A percentile compares a stretch with the other conserved stretches of the same genome.
These are phyloP conservation scores for Ophiorrhiza pumila DNA, from an alignment of 257 asterid genomes.

Conservation along the genomic window DNA sequence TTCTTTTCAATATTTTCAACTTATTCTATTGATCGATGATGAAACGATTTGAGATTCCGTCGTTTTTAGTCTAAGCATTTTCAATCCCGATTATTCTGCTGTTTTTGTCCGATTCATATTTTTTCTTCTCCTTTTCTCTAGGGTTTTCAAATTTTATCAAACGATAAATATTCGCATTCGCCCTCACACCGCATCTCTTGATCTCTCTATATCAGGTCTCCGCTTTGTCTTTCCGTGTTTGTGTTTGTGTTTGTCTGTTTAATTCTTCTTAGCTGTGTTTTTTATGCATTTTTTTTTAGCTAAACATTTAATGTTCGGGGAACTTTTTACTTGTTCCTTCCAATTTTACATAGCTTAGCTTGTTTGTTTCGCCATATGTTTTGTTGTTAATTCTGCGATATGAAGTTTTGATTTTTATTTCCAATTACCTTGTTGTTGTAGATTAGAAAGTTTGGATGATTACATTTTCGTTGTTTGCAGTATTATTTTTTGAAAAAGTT, in stretches of 20 bases:
- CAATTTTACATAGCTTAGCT: not conserved
- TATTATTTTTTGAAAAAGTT: no score
- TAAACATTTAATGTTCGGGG: not conserved
- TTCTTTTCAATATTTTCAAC: no score
- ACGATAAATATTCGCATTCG: no score
- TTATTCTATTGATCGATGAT: no score
- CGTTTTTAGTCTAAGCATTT: conserved; percentile 14
- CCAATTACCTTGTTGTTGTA: not conserved
- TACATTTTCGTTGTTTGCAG: not conserved
- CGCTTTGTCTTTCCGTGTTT: no score
- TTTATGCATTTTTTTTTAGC: not conserved
- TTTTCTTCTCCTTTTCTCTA: not conserved
- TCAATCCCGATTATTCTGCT: conserved; percentile 17
- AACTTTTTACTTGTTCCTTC: not conserved
- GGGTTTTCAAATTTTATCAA: conserved; percentile 16
- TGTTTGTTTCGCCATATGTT: not conserved
- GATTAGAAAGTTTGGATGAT: not conserved
- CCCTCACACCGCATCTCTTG: not conserved
- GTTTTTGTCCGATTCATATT: conserved; percentile 13
- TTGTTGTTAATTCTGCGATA: not conserved
- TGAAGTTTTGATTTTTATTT: not conserved
- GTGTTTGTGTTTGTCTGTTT: no score
- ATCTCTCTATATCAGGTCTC: conserved; percentile 19
- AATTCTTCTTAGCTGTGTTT: not conserved
- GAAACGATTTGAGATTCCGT: not conserved